Evolutionary conservation across 345 rosid genomes (phyloP).

Genomic region (Linum usitatissimum): DNA sequence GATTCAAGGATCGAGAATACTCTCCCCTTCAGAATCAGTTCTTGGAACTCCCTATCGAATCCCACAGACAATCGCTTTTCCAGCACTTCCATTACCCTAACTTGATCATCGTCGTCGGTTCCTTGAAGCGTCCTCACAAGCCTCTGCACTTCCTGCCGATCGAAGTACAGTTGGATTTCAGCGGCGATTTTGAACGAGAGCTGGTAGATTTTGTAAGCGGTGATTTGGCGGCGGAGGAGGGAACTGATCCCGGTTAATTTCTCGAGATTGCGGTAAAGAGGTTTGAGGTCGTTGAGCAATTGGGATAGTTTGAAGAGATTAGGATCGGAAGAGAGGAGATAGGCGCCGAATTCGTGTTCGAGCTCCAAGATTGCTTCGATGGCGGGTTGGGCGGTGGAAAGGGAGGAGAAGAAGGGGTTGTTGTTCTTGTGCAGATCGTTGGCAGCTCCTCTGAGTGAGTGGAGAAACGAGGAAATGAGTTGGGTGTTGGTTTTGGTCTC

Average conservation of each 20-base stretch:
- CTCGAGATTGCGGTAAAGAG: constrained; percentile 23
- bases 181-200: constrained; percentile 23
- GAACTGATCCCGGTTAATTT: constrained; percentile 17
- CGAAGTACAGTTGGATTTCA: constrained; percentile 24
- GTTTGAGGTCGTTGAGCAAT: constrained; percentile 25
- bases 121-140: constrained; percentile 21
- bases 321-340: constrained; percentile 15
- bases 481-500: neutral
- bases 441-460: constrained; percentile 20
- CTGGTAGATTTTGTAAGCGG: constrained; percentile 31
- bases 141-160: constrained; percentile 22
- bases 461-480: constrained; percentile 1
- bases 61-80: constrained; percentile 31
- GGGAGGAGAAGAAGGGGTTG: constrained; percentile 25
- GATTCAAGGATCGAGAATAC: constrained; percentile 33
- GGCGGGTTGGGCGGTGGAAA: constrained; percentile 14
- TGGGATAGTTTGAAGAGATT: constrained; percentile 24
- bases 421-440: constrained; percentile 29
- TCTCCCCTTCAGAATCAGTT: constrained; percentile 34
- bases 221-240: constrained; percentile 30
- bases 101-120: constrained; percentile 22
- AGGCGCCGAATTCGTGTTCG: constrained; percentile 8
- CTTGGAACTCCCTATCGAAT: constrained; percentile 42
- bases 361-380: constrained; percentile 21
- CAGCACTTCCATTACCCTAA: constrained; percentile 28